Evolutionary conservation across 2,329 filamentous ascomycete species (phyloP).

Genomic region (Thielaviopsis punctulata): DNA sequence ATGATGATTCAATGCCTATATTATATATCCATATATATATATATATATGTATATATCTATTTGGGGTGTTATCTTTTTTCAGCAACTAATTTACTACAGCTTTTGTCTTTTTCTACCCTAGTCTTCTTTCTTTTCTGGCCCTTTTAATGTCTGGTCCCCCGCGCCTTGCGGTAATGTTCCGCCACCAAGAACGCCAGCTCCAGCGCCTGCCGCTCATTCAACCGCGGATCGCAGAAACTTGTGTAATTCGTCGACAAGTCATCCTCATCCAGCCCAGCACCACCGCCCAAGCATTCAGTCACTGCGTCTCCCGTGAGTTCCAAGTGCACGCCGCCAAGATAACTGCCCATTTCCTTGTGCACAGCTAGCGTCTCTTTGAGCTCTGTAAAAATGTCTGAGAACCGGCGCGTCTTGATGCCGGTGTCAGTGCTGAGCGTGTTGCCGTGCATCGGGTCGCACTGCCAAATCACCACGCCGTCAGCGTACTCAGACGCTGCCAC

Average conservation of each 20-base stretch:
- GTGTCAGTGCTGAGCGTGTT: constrained; percentile 51
- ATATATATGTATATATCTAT: not conserved
- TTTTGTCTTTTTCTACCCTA: constrained; percentile 1
- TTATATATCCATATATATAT: too few relatives aligned
- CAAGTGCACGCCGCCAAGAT: constrained; percentile 84
- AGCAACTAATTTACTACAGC: not conserved
- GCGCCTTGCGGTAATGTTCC: constrained; percentile 45
- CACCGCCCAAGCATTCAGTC: constrained; percentile 87
- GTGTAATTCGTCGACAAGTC: constrained; percentile 85
- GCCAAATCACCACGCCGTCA: constrained; percentile 60
- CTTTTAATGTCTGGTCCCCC: constrained; percentile 10
- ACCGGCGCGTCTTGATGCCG: constrained; percentile 83
- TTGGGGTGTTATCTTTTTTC: not conserved
- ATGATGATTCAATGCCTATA: too few relatives aligned
- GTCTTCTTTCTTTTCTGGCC: not conserved
- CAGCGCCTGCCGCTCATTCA: constrained; percentile 96
- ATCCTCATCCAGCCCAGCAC: constrained; percentile 70
- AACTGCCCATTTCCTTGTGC: constrained; percentile 67
- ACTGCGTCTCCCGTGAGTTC: constrained; percentile 93
- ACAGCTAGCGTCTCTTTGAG: constrained; percentile 68
- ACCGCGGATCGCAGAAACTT: constrained; percentile 81
- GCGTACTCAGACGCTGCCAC: constrained; percentile 62
- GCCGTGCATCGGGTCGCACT: constrained; percentile 98
- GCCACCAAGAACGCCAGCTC: constrained; percentile 90
- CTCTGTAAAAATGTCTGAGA: constrained; percentile 79